These are phyloP conservation scores for Misopates orontium DNA, from an alignment of 257 asterid genomes.

Conservation along the genomic window DNA sequence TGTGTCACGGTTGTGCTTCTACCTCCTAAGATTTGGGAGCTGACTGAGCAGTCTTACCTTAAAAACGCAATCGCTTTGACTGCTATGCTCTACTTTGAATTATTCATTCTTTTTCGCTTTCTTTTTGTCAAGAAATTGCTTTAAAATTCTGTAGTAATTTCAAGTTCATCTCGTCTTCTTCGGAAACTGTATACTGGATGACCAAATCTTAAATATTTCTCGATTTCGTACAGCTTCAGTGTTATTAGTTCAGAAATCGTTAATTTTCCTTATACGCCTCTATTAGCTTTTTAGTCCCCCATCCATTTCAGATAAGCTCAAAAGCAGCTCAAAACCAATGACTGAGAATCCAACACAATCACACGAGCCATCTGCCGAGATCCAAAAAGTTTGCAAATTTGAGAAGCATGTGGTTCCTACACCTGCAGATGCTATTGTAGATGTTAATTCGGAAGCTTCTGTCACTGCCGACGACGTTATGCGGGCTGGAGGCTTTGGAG, in stretches of 20 bases:
- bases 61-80: neutral
- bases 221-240: neutral
- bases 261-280: constrained; percentile 4
- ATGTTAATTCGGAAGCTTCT: constrained; percentile 64
- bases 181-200: neutral
- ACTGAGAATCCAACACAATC: constrained; percentile 6
- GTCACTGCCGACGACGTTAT: constrained; percentile 38
- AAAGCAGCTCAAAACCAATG: constrained; percentile 25
- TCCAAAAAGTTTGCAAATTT: constrained; percentile 19
- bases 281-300: constrained; percentile 1
- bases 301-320: constrained; percentile 34
- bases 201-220: neutral
- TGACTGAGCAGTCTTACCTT: too few relatives aligned
- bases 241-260: neutral
- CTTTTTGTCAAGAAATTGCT: neutral
- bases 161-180: neutral
- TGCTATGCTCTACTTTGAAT: neutral
- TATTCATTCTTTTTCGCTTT: too few relatives aligned
- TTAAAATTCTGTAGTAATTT: neutral
- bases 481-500: constrained; percentile 55
- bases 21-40: neutral
- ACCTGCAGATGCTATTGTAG: constrained; percentile 31
- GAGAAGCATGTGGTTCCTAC: constrained; percentile 27
- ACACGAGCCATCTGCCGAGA: constrained; percentile 23
- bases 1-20: neutral